Base-by-base conservation (phyloP, 805 yeast genomes). In the Ascoidea rubescens region DNA sequence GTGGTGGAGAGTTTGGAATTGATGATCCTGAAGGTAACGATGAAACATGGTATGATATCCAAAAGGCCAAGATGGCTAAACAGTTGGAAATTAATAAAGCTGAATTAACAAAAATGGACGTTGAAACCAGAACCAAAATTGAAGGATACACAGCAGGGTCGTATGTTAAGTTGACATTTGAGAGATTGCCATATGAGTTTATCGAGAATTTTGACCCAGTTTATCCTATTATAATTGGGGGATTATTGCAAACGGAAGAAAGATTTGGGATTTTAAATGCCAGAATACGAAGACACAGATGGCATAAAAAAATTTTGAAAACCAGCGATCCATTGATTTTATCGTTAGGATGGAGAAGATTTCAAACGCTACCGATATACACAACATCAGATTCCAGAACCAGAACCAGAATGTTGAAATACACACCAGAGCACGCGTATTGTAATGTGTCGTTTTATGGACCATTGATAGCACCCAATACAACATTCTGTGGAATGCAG, bases 381-480 rank as follows among this genome's bases (percentile, higher is more conserved):
- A 90, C 99, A 4, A 93, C 99, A 0, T 81, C 96, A 5, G 99
- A 93, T 67, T 93, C 99, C 5, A 78, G 99, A 70, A 93, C 99
- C 12, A 79, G 99, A 73, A 91, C 90, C 62, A 84, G 99, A 71
- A 87, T 93, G 96, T 76, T 93, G 69, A 93, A 93, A 65, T 93
- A 93, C 66, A 93, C 99, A 0, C 99, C 99, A 5, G 99, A 93
- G 64, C 99, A 93, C 67, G 87, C 96, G 30, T 91, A 85, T 65
- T 93, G 99, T 74, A 82, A 84, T 64, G 97, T 96, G 0, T 84
- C 96, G 37, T 89, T 93, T 67, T 93, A 89, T 63, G 99, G 99
- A 1, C 99, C 99, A 10, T 74, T 93, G 52, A 96, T 91, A 50
- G 88, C 97, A 1, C 99, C 99, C 46, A 91, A 91, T 64, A 91